phyloP scores from a whole-genome alignment of 2,329 filamentous ascomycete genomes.

The Neonectria sp. region DNA sequence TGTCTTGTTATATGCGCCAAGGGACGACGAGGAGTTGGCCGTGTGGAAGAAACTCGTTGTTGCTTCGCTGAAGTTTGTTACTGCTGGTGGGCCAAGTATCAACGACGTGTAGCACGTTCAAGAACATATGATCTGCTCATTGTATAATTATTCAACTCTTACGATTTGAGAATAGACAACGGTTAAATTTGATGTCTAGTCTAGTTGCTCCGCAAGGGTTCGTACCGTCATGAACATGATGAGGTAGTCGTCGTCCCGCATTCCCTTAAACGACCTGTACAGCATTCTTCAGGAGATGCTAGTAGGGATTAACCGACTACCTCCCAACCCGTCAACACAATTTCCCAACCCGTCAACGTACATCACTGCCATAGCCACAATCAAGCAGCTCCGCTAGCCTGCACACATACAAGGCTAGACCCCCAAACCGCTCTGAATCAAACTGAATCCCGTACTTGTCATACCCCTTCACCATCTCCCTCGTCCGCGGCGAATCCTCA shows the following conservation, averaged over 20 bases:
- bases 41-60: not conserved
- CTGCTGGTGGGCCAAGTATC: not conserved
- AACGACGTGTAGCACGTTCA: not conserved
- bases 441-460: not conserved
- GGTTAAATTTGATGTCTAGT: not conserved
- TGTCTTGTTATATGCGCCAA: not conserved
- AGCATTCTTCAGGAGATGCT: no score
- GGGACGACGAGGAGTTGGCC: not conserved
- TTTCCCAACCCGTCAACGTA: no score
- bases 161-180: not conserved
- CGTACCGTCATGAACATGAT: no score
- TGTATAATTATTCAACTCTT: not conserved
- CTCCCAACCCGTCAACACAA: no score
- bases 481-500: conserved; percentile 16
- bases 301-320: no score
- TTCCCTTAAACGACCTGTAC: no score
- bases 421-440: not conserved
- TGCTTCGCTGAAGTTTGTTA: not conserved
- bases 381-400: not conserved
- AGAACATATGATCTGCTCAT: not conserved
- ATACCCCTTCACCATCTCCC: conserved; percentile 9
- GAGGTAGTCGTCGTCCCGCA: no score
- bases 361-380: no score
- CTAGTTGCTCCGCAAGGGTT: not conserved
- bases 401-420: conserved; percentile 10